Evolutionary conservation across 441 rosid species (phyloP).

Genomic region (Populus hybrid): DNA sequence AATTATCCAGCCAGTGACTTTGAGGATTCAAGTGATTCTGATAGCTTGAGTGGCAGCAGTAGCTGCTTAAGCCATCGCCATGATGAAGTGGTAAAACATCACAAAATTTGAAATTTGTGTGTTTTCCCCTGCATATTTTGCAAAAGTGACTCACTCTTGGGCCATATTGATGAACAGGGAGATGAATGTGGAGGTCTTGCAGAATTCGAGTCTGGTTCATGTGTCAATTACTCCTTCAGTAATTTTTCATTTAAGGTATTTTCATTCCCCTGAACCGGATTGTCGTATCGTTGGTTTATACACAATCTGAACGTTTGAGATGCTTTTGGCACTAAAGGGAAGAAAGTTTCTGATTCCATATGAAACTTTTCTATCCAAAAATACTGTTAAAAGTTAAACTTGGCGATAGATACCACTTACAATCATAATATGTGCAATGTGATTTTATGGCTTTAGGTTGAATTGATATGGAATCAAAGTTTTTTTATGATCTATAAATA

Average conservation of each 20-base stretch:
- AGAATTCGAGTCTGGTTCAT: constrained; percentile 69
- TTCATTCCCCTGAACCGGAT: neutral
- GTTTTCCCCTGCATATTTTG: neutral
- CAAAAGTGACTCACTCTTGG: constrained; percentile 15
- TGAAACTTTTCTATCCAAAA: no score
- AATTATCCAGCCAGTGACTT: constrained; percentile 67
- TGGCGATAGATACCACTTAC: no score
- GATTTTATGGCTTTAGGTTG: neutral
- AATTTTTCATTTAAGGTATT: constrained; percentile 97
- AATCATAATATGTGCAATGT: neutral
- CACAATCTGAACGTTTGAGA: no score
- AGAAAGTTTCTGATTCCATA: no score
- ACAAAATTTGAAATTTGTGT: neutral
- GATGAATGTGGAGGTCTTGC: constrained; percentile 74
- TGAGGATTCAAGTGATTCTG: constrained; percentile 82
- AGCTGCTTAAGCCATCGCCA: constrained; percentile 70
- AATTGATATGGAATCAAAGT: neutral
- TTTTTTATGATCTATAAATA: no score
- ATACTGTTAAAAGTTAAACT: no score
- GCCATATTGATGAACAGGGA: constrained; percentile 49
- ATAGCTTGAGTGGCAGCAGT: constrained; percentile 88
- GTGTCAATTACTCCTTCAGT: constrained; percentile 91
- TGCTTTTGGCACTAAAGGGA: no score
- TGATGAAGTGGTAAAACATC: constrained; percentile 73
- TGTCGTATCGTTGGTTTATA: neutral